Conservation (phyloP, 164 flowering plant genomes). For the Taxillus chinensis region DNA sequence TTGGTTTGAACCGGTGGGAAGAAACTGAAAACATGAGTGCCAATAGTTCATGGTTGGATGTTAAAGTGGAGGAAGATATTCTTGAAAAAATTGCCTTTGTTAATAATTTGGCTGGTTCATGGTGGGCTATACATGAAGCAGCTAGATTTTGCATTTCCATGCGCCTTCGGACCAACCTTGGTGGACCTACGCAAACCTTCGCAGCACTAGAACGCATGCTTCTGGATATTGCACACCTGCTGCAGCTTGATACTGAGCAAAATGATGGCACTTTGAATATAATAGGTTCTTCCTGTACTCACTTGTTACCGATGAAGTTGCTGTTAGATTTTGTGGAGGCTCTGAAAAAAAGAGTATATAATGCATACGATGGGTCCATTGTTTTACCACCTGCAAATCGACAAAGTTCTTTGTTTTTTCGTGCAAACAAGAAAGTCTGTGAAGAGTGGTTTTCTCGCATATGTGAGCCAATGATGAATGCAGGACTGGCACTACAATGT, state of each 20-base stretch:
- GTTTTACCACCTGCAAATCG: slow-evolving; percentile 49
- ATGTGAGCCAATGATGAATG: slow-evolving; percentile 98
- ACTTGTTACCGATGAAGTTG: slow-evolving; percentile 81
- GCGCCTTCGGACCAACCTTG: slow-evolving; percentile 93
- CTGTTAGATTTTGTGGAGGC: slow-evolving; percentile 91
- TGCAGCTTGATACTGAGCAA: slow-evolving; percentile 68
- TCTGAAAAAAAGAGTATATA: slow-evolving; percentile 82
- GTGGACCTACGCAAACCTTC: slow-evolving; percentile 96
- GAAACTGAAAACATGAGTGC: slow-evolving; percentile 29
- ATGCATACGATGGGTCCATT: slow-evolving; percentile 91
- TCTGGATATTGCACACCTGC: slow-evolving; percentile 62
- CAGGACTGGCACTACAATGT: slow-evolving; percentile 79
- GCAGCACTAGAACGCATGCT: slow-evolving; percentile 98
- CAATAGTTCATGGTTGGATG: slow-evolving; percentile 38
- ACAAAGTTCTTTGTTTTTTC: slow-evolving; percentile 76
- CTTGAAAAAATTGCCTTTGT: slow-evolving; percentile 60
- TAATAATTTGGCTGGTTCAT: slow-evolving; percentile 70
- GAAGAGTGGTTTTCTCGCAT: slow-evolving; percentile 99
- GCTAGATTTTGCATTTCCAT: slow-evolving; percentile 73
- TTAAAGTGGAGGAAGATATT: slow-evolving; percentile 42
- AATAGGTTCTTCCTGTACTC: slow-evolving; percentile 60
- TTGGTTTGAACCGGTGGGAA: slow-evolving; percentile 31
- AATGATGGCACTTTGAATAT: slow-evolving; percentile 62
- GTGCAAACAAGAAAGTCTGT: slow-evolving; percentile 95
- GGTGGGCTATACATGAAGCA: slow-evolving; percentile 97